These are phyloP conservation scores for Helotiales sp. DNA, from an alignment of 2,329 filamentous ascomycete genomes.

Conservation along the genomic window DNA sequence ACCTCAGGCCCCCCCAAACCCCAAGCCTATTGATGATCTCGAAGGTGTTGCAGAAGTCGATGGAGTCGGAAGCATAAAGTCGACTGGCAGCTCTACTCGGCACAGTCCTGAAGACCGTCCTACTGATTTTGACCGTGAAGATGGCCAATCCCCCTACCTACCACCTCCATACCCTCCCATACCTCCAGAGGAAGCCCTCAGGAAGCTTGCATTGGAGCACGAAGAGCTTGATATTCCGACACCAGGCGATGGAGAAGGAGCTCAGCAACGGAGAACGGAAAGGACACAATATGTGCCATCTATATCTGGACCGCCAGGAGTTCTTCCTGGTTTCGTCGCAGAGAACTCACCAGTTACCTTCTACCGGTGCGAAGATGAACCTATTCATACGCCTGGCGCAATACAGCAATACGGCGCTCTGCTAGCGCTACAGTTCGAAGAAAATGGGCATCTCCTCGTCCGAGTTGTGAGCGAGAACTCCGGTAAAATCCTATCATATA, in stretches of 20 bases:
- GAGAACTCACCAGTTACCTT: slow-evolving; percentile 2
- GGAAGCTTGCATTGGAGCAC: background rate
- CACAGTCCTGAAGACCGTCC: background rate
- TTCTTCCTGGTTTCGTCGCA: slow-evolving; percentile 9
- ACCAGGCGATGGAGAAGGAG: background rate
- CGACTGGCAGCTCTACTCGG: background rate
- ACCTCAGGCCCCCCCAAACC: background rate
- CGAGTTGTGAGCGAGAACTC: slow-evolving; percentile 31
- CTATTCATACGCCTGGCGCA: slow-evolving; percentile 29
- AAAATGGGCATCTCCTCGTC: slow-evolving; percentile 20
- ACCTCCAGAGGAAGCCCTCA: background rate
- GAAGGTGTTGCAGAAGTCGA: background rate
- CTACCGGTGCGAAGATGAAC: slow-evolving; percentile 26
- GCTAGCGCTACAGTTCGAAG: slow-evolving; percentile 22
- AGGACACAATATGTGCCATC: slow-evolving; percentile 10
- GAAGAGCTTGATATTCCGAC: background rate
- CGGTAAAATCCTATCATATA: slow-evolving; percentile 22
- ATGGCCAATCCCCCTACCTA: background rate
- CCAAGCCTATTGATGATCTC: background rate
- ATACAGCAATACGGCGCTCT: slow-evolving; percentile 26
- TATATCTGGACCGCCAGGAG: slow-evolving; percentile 15
- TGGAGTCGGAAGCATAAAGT: background rate
- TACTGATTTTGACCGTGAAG: background rate
- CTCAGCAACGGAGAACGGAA: background rate
- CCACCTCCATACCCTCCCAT: background rate